Evolutionary conservation across 169 alveolate species (phyloP), one percentile per base, ranked within the genome.

Genomic region (Perkinsus marinus): DNA sequence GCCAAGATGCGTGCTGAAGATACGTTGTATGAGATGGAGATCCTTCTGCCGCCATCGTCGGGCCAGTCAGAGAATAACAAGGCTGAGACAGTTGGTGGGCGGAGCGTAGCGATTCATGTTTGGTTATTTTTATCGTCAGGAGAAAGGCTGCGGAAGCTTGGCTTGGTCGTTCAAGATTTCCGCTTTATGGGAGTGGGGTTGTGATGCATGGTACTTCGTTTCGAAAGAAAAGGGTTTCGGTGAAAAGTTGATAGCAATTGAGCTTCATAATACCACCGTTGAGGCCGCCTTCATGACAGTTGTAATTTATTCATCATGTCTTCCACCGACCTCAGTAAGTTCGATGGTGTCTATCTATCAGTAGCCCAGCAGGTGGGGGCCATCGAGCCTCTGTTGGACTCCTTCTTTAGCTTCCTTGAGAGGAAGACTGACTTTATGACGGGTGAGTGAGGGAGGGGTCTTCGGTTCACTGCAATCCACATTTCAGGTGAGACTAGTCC

Each of bases 381-480:
- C 37, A 98, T 98, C 47, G 99, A 98, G 43, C 95, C 95, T 39
- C 96, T 98, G 92, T 95, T 98, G 93, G 98, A 97, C 91, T 93
- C 95, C 89, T 95, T 98, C 92, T 98, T 98, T 95, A 97, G 99
- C 22, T 98, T 98, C 94, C 95, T 98, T 93, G 96, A 97, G 89
- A 94, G 99, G 69, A 98, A 98, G 94, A 98, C 99, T 36, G 99
- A 98, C 94, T 98, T 98, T 98, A 94, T 95, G 91, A 97, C 26
- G 96, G 95, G 92, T 94, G 92, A 95, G 68, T 47, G 89, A 93
- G 92, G 89, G 92, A 92, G 90, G 97, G 94, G 43, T 93, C 93
- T 92, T 41, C 46, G 46, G 46, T 6, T 3, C 19, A 57, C 34
- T 57, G 36, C 34, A 0, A 26, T 57, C 79, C 30, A 2, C 22